Base-by-base conservation (phyloP, 768 basidiomycete genomes). In the Pulveroboletus sp. region DNA sequence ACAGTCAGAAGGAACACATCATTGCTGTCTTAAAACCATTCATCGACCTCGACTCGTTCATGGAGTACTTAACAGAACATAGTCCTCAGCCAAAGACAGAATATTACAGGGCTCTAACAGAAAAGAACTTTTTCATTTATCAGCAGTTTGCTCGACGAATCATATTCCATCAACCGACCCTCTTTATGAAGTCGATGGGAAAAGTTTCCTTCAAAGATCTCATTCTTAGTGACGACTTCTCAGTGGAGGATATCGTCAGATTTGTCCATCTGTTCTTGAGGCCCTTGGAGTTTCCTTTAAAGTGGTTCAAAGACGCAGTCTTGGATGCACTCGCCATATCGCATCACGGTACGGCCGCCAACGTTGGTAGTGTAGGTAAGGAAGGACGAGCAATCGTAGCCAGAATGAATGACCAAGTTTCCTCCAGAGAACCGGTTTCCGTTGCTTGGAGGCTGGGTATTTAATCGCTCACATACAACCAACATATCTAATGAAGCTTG, bases 121-220 rank as follows among this genome's bases (percentile, higher is more conserved):
- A 49, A 32, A 41, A 33, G 2, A 37, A 24, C 1, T 51, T 49
- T 30, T 42, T 49, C 10, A 12, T 51, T 15, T 37, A 44, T 14
- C 55, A 51, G 14, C 70, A 69, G 26, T 69, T 61, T 46, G 45
- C 51, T 31, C 61, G 69, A 6, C 57, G 69, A 0, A 58, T 69
- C 26, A 55, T 69, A 37, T 64, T 67, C 24, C 55, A 71, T 18
- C 49, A 71, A 10, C 62, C 61, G 0, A 49, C 32, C 10, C 57
- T 71, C 3, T 65, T 62, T 30, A 49, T 60, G 55, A 66, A 64
- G 40, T 50, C 67, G 4, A n/a, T 61, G 24, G 59, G 59, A 12
- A 69, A 57, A 35, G 69, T 66, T 3, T 71, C 68, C 12, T 57
- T 70, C 44, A 58, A 58, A 40, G 68, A 71, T 42, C 44, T 71